A percentile compares a stretch with the other conserved stretches of the same genome.
phyloP scores from a whole-genome alignment of 768 basidiomycete species.

The Crucibulum laeve region DNA sequence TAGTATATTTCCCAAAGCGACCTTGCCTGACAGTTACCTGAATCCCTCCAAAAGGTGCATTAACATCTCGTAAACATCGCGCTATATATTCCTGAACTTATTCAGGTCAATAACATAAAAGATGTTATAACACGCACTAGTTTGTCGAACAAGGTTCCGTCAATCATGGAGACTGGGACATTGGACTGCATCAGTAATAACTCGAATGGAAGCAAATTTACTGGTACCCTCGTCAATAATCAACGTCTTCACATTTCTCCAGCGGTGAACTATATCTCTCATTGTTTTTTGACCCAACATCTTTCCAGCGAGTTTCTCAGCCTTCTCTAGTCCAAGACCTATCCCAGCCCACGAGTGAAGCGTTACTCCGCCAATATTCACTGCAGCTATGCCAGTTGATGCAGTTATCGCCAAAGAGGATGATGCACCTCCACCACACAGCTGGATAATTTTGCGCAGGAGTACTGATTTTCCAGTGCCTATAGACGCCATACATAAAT shows the following conservation, averaged over 20 bases:
- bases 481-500: slow-evolving; percentile 12
- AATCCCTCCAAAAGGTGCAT: slow-evolving; percentile 77
- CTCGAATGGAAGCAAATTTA: slow-evolving; percentile 14
- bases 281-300: slow-evolving; percentile 37
- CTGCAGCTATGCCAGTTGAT: slow-evolving; percentile 73
- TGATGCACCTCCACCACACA: slow-evolving; percentile 26
- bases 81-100: slow-evolving; percentile 70
- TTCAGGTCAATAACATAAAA: background rate
- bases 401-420: slow-evolving; percentile 69
- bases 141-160: slow-evolving; percentile 77
- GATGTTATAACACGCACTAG: slow-evolving; percentile 38
- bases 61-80: slow-evolving; percentile 44
- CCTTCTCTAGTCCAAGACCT: slow-evolving; percentile 61
- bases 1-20: background rate
- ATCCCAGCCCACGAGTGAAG: slow-evolving; percentile 84
- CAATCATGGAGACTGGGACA: slow-evolving; percentile 81
- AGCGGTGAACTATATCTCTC: slow-evolving; percentile 44
- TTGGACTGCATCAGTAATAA: slow-evolving; percentile 1
- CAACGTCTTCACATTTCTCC: slow-evolving; percentile 58
- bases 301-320: slow-evolving; percentile 50
- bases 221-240: slow-evolving; percentile 87
- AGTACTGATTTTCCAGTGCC: slow-evolving; percentile 85
- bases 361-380: slow-evolving; percentile 80
- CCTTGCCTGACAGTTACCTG: slow-evolving; percentile 41
- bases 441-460: slow-evolving; percentile 65